phyloP scores from a whole-genome alignment of 129 eudicot species.

The Heracleum sosnowskyi region DNA sequence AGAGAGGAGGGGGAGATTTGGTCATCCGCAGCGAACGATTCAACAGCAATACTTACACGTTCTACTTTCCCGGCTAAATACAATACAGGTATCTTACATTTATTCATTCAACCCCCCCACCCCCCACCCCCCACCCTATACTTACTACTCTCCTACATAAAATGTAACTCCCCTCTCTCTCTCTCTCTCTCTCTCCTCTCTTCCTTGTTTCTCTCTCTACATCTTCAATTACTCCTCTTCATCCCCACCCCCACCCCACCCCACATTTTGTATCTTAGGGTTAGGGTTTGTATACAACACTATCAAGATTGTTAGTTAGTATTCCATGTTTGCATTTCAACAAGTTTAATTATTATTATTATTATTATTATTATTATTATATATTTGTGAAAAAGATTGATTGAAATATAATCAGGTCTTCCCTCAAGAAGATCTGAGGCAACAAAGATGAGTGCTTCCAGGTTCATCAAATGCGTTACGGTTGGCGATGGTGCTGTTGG shows the following conservation, averaged over 20 bases:
- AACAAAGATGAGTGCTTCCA: slow-evolving; percentile 75
- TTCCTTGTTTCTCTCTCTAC: slow-evolving; percentile 18
- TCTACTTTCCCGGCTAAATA: slow-evolving; percentile 44
- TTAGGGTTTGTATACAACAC: slow-evolving; percentile 21
- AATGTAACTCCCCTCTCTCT: no score
- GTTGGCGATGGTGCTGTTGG: slow-evolving; percentile 99
- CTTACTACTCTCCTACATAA: no score
- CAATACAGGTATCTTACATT: slow-evolving; percentile 11
- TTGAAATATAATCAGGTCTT: slow-evolving; percentile 39
- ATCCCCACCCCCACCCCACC: slow-evolving; percentile 5
- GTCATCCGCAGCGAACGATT: slow-evolving; percentile 33
- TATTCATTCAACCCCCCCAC: no score
- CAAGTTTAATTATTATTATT: no score
- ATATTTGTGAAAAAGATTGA: neutral
- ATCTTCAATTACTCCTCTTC: slow-evolving; percentile 18
- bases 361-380: no score
- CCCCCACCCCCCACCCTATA: no score
- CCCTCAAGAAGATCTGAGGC: slow-evolving; percentile 52
- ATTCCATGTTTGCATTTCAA: neutral
- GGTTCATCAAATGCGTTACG: slow-evolving; percentile 93
- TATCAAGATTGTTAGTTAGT: neutral
- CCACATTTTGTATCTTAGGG: slow-evolving; percentile 19
- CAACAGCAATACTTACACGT: slow-evolving; percentile 40
- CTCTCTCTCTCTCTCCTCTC: neutral
- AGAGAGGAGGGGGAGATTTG: neutral